Evolutionary conservation across 164 flowering plant species (phyloP).

Genomic region (Liquidambar formosana): DNA sequence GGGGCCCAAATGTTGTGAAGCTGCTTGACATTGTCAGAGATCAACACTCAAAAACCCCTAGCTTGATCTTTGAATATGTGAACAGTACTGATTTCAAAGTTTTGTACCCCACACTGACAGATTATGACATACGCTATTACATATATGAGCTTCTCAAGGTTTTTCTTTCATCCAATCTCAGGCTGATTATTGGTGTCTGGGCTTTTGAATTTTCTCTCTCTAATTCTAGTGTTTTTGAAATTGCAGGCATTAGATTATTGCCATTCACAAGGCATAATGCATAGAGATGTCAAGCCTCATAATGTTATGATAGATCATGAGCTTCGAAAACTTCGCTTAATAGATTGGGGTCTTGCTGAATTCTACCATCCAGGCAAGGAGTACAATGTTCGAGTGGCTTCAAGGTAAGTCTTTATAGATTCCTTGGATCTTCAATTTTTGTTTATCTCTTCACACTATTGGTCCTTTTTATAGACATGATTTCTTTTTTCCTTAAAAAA

Average conservation of each 20-base stretch:
- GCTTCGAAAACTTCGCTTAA: conserved; percentile 69
- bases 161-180: conserved; percentile 1
- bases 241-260: conserved; percentile 75
- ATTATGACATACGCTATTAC: conserved; percentile 78
- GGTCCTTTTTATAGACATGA: neutral
- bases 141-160: conserved; percentile 84
- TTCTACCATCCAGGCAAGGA: conserved; percentile 82
- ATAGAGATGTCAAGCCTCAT: conserved; percentile 83
- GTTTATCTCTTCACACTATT: neutral
- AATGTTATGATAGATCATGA: conserved; percentile 86
- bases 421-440: neutral
- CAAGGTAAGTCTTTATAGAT: conserved; percentile 41
- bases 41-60: conserved; percentile 77
- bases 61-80: conserved; percentile 72
- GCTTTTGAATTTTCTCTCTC: too few species aligned
- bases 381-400: conserved; percentile 82
- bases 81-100: conserved; percentile 80
- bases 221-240: neutral
- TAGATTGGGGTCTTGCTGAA: conserved; percentile 82
- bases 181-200: neutral
- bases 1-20: conserved; percentile 83
- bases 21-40: conserved; percentile 73
- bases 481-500: neutral
- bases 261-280: conserved; percentile 85
- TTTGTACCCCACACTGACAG: conserved; percentile 70